Conservation (phyloP, 1,284 basidiomycete species). For the Rhodotorula sp. region DNA sequence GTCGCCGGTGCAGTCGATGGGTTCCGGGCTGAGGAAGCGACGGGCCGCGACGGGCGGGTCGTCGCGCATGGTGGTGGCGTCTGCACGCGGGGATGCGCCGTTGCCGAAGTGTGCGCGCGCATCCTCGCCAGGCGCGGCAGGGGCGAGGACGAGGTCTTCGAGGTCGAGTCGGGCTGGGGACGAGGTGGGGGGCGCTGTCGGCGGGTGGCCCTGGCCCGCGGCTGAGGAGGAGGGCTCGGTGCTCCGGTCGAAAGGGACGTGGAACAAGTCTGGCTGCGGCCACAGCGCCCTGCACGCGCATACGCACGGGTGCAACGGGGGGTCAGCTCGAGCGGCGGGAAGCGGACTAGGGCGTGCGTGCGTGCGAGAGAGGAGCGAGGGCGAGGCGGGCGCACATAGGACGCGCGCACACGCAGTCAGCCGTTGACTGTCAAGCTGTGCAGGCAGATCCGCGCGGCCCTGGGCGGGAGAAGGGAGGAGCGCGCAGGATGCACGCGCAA, state of each 20-base stretch:
- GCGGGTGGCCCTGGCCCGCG: not conserved
- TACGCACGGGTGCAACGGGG: not conserved
- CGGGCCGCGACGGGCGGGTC: not conserved
- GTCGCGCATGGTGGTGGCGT: not conserved
- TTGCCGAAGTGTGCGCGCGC: too few species aligned
- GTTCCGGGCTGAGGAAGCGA: slow-evolving; percentile 1
- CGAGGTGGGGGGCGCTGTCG: not conserved
- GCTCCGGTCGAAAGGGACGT: not conserved
- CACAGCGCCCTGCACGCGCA: not conserved
- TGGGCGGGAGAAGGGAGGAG: too few species aligned
- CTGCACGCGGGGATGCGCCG: not conserved
- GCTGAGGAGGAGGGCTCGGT: not conserved
- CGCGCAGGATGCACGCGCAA: too few species aligned
- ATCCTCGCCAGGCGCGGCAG: too few species aligned
- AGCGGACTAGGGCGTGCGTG: not conserved
- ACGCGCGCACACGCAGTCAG: too few species aligned
- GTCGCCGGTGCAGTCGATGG: not conserved
- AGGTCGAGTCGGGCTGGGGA: not conserved
- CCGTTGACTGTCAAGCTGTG: too few species aligned
- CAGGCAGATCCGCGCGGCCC: too few species aligned
- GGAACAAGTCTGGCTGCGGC: not conserved
- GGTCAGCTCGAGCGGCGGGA: not conserved
- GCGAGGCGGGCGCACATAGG: not conserved
- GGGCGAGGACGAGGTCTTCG: too few species aligned
- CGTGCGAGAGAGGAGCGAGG: not conserved